These are phyloP conservation scores for Balakata baccata DNA, from an alignment of 345 rosid genomes.

Conservation along the genomic window DNA sequence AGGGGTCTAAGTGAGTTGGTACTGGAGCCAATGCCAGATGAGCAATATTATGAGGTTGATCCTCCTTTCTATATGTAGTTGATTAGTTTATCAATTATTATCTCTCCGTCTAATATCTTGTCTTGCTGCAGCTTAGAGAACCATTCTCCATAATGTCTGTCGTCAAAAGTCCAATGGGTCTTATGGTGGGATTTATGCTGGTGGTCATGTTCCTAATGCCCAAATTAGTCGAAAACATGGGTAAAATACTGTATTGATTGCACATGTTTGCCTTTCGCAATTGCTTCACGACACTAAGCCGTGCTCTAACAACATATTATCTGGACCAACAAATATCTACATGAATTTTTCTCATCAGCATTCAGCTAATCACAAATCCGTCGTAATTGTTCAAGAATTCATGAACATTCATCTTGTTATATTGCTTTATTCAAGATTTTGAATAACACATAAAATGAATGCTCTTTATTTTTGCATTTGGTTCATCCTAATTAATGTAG, in stretches of 20 bases:
- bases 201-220: slow-evolving; percentile 92
- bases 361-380: not conserved
- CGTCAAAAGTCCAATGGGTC: slow-evolving; percentile 96
- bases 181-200: slow-evolving; percentile 95
- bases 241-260: slow-evolving; percentile 39
- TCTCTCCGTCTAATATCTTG: slow-evolving; percentile 19
- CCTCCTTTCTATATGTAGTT: slow-evolving; percentile 5
- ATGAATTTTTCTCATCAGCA: not conserved
- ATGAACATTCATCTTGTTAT: not conserved
- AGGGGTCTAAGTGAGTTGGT: slow-evolving; percentile 80
- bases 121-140: slow-evolving; percentile 66
- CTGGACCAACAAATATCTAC: not conserved
- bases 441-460: not conserved
- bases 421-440: not conserved
- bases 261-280: not conserved
- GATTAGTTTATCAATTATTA: not conserved
- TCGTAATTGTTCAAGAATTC: not conserved
- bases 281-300: not conserved
- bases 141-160: slow-evolving; percentile 80
- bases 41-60: slow-evolving; percentile 86
- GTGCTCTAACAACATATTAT: not conserved
- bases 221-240: slow-evolving; percentile 90
- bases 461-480: not conserved
- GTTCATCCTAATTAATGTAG: not conserved
- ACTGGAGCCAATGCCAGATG: slow-evolving; percentile 74